phyloP scores from a whole-genome alignment of 805 yeast genomes.

The Candida quercuum region DNA sequence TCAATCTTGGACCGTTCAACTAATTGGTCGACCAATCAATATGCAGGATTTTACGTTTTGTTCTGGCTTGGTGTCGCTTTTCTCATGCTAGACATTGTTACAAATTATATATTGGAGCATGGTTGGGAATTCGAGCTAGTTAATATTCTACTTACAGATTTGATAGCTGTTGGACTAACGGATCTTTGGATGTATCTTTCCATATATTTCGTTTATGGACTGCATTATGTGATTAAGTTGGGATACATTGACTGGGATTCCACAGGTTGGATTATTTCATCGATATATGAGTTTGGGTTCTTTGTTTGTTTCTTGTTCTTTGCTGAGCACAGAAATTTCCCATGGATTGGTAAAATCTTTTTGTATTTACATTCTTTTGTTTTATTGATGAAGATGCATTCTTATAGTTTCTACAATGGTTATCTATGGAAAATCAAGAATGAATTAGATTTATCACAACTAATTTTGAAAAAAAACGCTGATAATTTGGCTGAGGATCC shows the following conservation, averaged over 20 bases:
- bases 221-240: slow-evolving; percentile 51
- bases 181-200: slow-evolving; percentile 72
- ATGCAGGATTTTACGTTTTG: slow-evolving; percentile 77
- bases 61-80: slow-evolving; percentile 57
- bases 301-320: slow-evolving; percentile 48
- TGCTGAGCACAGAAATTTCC: slow-evolving; percentile 53
- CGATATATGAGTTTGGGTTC: slow-evolving; percentile 49
- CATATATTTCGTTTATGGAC: slow-evolving; percentile 51
- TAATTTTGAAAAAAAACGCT: slow-evolving; percentile 36
- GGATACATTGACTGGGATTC: slow-evolving; percentile 52
- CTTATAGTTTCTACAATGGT: slow-evolving; percentile 89
- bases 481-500: slow-evolving; percentile 19
- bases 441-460: slow-evolving; percentile 48
- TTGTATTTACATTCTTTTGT: slow-evolving; percentile 81
- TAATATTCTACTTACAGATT: slow-evolving; percentile 50
- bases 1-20: slow-evolving; percentile 21
- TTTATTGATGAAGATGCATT: slow-evolving; percentile 90
- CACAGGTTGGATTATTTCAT: slow-evolving; percentile 60
- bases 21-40: slow-evolving; percentile 27
- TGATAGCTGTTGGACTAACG: slow-evolving; percentile 62
- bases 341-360: slow-evolving; percentile 91
- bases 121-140: slow-evolving; percentile 53
- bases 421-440: slow-evolving; percentile 64
- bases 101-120: slow-evolving; percentile 44
- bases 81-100: slow-evolving; percentile 42